Conservation (phyloP, 2,329 filamentous ascomycete genomes). For the Aciculosporium take region DNA sequence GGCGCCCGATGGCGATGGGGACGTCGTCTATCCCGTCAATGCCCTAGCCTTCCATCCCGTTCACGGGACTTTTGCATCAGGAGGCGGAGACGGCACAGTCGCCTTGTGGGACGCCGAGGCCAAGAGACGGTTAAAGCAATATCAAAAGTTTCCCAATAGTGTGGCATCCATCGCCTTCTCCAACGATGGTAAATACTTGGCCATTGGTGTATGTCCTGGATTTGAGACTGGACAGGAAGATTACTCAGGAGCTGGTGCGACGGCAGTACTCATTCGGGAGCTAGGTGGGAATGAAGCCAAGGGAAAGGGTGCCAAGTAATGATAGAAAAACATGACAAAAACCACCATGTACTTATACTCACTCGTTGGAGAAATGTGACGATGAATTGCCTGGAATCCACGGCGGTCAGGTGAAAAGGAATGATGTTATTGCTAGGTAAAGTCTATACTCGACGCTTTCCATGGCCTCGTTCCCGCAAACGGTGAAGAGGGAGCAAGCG, state of each 20-base stretch:
- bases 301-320: slow-evolving; percentile 60
- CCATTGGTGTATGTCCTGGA: slow-evolving; percentile 68
- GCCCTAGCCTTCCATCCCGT: slow-evolving; percentile 76
- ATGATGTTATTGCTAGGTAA: not conserved
- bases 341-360: not conserved
- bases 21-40: slow-evolving; percentile 86
- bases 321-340: not conserved
- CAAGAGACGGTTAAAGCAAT: slow-evolving; percentile 80
- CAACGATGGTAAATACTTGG: slow-evolving; percentile 60
- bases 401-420: slow-evolving; percentile 16
- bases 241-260: slow-evolving; percentile 54
- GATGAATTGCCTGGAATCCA: not conserved
- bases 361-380: not conserved
- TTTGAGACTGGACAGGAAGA: slow-evolving; percentile 82
- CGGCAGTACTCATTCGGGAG: slow-evolving; percentile 70
- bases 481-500: not conserved
- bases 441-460: not conserved
- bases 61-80: slow-evolving; percentile 74
- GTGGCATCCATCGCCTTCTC: slow-evolving; percentile 69
- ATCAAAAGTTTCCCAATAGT: slow-evolving; percentile 68
- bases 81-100: slow-evolving; percentile 83
- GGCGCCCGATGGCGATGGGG: slow-evolving; percentile 45
- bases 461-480: not conserved
- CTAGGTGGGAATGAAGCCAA: slow-evolving; percentile 79
- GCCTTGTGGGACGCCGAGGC: slow-evolving; percentile 84